These are phyloP conservation scores for Teratosphaeria gauchensis DNA, from an alignment of 2,329 filamentous ascomycete genomes.

Conservation along the genomic window DNA sequence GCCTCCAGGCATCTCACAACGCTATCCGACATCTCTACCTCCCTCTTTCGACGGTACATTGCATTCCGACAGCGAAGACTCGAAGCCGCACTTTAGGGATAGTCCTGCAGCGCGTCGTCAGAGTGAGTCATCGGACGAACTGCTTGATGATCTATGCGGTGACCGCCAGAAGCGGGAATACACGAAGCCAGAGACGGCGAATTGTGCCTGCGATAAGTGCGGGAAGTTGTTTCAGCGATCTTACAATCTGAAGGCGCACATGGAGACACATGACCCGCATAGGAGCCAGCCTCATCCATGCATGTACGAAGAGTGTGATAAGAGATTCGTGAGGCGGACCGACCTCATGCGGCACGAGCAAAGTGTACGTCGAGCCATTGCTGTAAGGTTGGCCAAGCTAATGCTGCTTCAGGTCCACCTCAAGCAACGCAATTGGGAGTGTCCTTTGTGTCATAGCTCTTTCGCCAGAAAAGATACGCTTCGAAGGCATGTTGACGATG, in stretches of 20 bases:
- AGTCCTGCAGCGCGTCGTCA: background rate
- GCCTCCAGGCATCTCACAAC: background rate
- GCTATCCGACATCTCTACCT: background rate
- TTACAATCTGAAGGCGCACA: constrained; percentile 80
- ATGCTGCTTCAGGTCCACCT: constrained; percentile 51
- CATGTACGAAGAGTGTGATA: constrained; percentile 53
- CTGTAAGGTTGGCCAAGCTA: constrained; percentile 30
- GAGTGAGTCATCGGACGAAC: background rate
- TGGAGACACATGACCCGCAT: constrained; percentile 71
- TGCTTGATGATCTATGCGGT: constrained; percentile 1
- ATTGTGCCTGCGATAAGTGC: constrained; percentile 63
- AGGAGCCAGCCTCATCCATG: constrained; percentile 64
- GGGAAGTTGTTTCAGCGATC: constrained; percentile 70
- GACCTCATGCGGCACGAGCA: constrained; percentile 54
- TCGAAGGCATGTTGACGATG: constrained; percentile 72
- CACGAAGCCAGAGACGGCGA: constrained; percentile 55
- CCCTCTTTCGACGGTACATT: background rate
- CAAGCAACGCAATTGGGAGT: constrained; percentile 60
- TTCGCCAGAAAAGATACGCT: constrained; percentile 78
- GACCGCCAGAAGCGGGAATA: constrained; percentile 17
- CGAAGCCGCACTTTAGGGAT: background rate
- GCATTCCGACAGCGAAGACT: background rate
- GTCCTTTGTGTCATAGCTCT: constrained; percentile 57
- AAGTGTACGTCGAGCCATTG: constrained; percentile 35
- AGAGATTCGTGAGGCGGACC: constrained; percentile 72